phyloP scores from a whole-genome alignment of 2,329 filamentous ascomycete genomes.

The Sarocladium strictum region DNA sequence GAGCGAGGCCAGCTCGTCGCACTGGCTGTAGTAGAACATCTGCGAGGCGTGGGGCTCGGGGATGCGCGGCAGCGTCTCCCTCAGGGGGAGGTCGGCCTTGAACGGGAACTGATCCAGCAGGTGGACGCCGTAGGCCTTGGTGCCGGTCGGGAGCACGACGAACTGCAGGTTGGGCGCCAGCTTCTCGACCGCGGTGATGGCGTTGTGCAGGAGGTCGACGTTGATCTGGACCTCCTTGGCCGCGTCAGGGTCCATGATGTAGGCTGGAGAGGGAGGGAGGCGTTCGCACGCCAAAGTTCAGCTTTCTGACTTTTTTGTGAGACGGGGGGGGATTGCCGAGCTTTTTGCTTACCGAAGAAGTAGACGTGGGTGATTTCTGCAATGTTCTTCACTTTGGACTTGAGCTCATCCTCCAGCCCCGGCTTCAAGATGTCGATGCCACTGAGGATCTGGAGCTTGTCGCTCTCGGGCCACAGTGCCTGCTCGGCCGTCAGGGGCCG shows the following conservation, averaged over 20 bases:
- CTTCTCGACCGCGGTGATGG: slow-evolving; percentile 30
- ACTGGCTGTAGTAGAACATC: slow-evolving; percentile 41
- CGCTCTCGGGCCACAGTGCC: slow-evolving; percentile 22
- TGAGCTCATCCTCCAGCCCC: slow-evolving; percentile 25
- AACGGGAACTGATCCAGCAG: slow-evolving; percentile 22
- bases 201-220: slow-evolving; percentile 29
- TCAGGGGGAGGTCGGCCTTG: slow-evolving; percentile 27
- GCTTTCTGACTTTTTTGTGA: too few species aligned
- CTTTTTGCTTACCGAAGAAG: slow-evolving; percentile 28
- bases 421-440: slow-evolving; percentile 29
- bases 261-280: slow-evolving; percentile 17
- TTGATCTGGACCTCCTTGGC: slow-evolving; percentile 28
- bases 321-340: neutral
- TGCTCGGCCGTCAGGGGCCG: slow-evolving; percentile 26
- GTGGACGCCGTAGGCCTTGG: slow-evolving; percentile 31
- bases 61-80: slow-evolving; percentile 32
- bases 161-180: slow-evolving; percentile 31
- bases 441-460: slow-evolving; percentile 26
- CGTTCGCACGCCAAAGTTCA: too few species aligned
- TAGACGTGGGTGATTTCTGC: slow-evolving; percentile 35
- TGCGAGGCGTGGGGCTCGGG: slow-evolving; percentile 33
- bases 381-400: slow-evolving; percentile 27
- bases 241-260: slow-evolving; percentile 28
- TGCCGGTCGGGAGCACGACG: slow-evolving; percentile 34
- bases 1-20: slow-evolving; percentile 30